These are phyloP conservation scores for Parvularia atlantis DNA, from an alignment of 78 protist genomes.

Conservation along the genomic window DNA sequence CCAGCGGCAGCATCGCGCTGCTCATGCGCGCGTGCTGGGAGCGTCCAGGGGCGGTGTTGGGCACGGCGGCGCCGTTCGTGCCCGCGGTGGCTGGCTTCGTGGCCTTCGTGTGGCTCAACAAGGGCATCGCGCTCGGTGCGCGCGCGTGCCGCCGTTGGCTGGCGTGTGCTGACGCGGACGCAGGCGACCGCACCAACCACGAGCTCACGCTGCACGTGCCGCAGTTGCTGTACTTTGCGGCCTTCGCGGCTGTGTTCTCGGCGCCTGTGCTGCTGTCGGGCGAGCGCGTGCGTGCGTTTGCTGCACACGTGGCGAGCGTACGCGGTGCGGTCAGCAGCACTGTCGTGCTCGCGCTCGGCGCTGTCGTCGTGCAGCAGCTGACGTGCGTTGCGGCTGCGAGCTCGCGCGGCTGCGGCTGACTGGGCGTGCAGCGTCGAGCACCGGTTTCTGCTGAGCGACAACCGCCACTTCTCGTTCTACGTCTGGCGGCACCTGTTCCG, in stretches of 20 bases:
- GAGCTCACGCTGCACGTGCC: conserved; percentile 1
- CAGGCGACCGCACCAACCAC: conserved; percentile 29
- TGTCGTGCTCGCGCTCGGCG: too few relatives aligned
- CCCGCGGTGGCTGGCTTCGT: not conserved
- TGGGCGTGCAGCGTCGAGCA: not conserved
- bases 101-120: conserved; percentile 6
- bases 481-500: conserved; percentile 21
- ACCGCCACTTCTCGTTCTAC: conserved; percentile 54
- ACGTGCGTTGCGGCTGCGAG: not conserved
- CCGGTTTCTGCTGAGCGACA: conserved; percentile 40
- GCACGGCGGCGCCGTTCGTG: not conserved
- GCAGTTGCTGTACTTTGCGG: conserved; percentile 18
- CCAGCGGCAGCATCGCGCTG: not conserved
- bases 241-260: not conserved
- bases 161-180: too few relatives aligned
- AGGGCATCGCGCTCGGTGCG: conserved; percentile 43
- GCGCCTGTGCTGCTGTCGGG: not conserved
- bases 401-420: not conserved
- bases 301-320: not conserved
- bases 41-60: not conserved
- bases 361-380: not conserved
- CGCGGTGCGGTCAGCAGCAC: not conserved
- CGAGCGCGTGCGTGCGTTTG: not conserved
- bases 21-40: not conserved
- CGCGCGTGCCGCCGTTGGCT: too few relatives aligned